Evolutionary conservation across 352 stramenopile genomes (phyloP).

Genomic region (Hyaloperonospora brassicae): DNA sequence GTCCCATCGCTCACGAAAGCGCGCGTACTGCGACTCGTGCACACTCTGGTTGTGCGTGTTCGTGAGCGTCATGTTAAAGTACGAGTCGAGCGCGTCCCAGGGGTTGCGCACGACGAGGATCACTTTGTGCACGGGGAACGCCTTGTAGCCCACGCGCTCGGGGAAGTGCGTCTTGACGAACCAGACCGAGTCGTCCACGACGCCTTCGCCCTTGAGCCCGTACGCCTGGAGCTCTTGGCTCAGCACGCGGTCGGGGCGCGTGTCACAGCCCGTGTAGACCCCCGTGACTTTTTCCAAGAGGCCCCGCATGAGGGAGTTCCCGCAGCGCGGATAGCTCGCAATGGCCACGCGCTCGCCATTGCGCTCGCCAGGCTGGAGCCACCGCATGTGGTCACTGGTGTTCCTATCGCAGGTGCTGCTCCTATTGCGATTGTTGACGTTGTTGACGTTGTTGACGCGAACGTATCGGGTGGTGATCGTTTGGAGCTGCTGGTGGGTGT

Average conservation of each 20-base stretch:
- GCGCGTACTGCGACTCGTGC: slow-evolving; percentile 77
- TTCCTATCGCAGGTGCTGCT: too few species aligned
- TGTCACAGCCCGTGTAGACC: slow-evolving; percentile 96
- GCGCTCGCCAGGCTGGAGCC: slow-evolving; percentile 58
- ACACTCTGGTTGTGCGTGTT: slow-evolving; percentile 91
- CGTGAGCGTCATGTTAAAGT: slow-evolving; percentile 97
- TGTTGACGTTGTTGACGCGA: too few species aligned
- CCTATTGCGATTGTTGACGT: too few species aligned
- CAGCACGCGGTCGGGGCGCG: slow-evolving; percentile 89
- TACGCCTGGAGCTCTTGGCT: slow-evolving; percentile 84
- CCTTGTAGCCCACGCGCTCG: slow-evolving; percentile 90
- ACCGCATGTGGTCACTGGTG: slow-evolving; percentile 32
- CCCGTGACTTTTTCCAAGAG: slow-evolving; percentile 92
- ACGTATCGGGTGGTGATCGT: too few species aligned
- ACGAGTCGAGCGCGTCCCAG: slow-evolving; percentile 98
- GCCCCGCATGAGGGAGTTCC: slow-evolving; percentile 95
- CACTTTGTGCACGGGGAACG: slow-evolving; percentile 64
- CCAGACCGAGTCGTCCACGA: slow-evolving; percentile 91
- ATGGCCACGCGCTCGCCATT: slow-evolving; percentile 77
- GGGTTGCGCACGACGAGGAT: slow-evolving; percentile 91
- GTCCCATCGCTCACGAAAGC: slow-evolving; percentile 86
- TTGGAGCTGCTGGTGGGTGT: too few species aligned
- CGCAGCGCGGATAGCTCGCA: slow-evolving; percentile 94
- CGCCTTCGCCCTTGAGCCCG: slow-evolving; percentile 89
- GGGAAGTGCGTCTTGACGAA: slow-evolving; percentile 99